Evolutionary conservation across 768 basidiomycete species (phyloP), one percentile per base, ranked within the genome.

Genomic region (Rhodotorula paludigena): DNA sequence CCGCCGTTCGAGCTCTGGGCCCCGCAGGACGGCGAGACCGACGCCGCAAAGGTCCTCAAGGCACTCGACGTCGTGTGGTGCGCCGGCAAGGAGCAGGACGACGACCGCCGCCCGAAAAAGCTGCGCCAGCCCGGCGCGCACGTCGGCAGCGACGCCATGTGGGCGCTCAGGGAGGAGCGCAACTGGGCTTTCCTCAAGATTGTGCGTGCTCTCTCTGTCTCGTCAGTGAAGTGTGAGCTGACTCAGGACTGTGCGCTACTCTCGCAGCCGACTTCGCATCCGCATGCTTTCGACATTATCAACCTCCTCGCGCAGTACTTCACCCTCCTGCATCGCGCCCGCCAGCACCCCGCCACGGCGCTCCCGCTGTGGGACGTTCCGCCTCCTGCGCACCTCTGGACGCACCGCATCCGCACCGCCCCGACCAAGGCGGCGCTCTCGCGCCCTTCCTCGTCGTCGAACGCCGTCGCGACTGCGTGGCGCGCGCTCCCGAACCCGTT

Each of bases 141-240:
- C 25, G 60, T 56, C 25, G 51, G 69, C 32, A 42, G 18, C 4
- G 41, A 44, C 42, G 15, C 42, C 33, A 23, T 69, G 15, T 69
- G 57, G 57, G 57, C 64, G 21, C 41, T 60, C 36, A 33, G 64
- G 30, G 57, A 63, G 44, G 67, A 73, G 49, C 56, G 71, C 38
- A 73, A 69, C 39, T 73, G 71, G 71, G 59, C 67, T 8, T 66
- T 66, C 49, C 36, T 73, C 39, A 73, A 66, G 57, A 36, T 73
- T 6, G 66, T 69, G 36, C 35, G 71, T 56, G 4, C 20, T 7
- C 21, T 25, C 28, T 14, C 56, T 36, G 9, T 44, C 25, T 38
- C 33, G 23, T 1, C 35, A 20, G n/a, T n/a, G n/a, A n/a, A n/a
- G n/a, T 23, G 42, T 12, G 5, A 18, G 28, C 28, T 21, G 44